phyloP scores from a whole-genome alignment of 305 asterid genomes.

The Nicotiana rustica region DNA sequence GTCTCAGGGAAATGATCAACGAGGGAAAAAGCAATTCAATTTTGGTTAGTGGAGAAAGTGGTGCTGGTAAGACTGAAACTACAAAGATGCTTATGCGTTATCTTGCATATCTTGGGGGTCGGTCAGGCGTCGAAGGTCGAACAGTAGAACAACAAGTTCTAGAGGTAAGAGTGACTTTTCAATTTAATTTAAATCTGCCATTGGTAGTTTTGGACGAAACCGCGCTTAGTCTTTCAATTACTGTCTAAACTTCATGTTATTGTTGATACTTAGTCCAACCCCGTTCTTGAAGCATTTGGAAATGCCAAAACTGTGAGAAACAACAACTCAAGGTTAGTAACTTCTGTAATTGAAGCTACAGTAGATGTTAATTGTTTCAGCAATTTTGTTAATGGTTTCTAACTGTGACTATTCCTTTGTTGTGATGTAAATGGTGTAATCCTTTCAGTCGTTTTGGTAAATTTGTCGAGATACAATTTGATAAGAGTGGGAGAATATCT shows the following conservation, averaged over 20 bases:
- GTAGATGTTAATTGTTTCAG: constrained; percentile 18
- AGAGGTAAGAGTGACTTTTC: constrained; percentile 67
- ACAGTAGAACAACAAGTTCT: constrained; percentile 99
- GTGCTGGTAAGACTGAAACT: constrained; percentile 99
- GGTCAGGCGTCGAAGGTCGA: constrained; percentile 98
- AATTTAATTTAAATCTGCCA: background rate
- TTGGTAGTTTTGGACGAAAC: constrained; percentile 14
- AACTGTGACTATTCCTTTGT: background rate
- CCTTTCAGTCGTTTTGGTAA: constrained; percentile 93
- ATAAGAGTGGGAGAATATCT: constrained; percentile 95
- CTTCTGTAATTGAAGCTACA: constrained; percentile 28
- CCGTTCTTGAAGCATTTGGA: constrained; percentile 99
- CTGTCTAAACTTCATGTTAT: constrained; percentile 42
- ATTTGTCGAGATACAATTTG: constrained; percentile 99
- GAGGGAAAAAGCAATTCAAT: constrained; percentile 97
- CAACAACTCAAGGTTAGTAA: constrained; percentile 90
- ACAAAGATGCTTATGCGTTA: constrained; percentile 99
- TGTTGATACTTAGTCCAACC: constrained; percentile 68
- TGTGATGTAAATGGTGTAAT: constrained; percentile 15
- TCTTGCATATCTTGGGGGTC: constrained; percentile 96
- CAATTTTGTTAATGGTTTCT: constrained; percentile 37
- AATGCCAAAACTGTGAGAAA: constrained; percentile 95
- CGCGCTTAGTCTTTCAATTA: constrained; percentile 23
- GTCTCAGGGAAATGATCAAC: constrained; percentile 86
- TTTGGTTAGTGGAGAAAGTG: constrained; percentile 99